Evolutionary conservation across 116 monocot genomes (phyloP).

Genomic region (Dioscorea cayenensis): DNA sequence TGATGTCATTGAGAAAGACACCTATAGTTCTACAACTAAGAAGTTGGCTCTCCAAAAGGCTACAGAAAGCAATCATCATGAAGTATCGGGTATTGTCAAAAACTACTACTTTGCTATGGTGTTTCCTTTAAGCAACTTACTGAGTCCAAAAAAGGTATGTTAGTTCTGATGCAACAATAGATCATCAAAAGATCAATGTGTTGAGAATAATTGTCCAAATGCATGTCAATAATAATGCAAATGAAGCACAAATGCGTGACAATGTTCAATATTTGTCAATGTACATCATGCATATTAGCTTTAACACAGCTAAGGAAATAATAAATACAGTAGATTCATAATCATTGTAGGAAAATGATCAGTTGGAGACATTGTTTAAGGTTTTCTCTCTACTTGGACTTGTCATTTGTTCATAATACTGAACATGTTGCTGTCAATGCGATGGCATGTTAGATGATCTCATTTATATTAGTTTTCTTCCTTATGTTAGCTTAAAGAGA

Average conservation of each 20-base stretch:
- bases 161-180: background rate
- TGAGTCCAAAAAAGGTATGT: background rate
- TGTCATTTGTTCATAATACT: background rate
- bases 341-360: background rate
- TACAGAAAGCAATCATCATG: conserved; percentile 11
- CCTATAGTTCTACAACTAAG: background rate
- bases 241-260: background rate
- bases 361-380: too few species aligned
- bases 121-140: background rate
- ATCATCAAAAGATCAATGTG: background rate
- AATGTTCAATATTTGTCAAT: background rate
- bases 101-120: conserved; percentile 7
- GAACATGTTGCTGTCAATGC: background rate
- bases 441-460: background rate
- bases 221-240: background rate
- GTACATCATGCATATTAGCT: background rate
- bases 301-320: too few species aligned
- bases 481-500: background rate
- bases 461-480: background rate
- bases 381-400: too few species aligned
- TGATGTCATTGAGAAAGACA: conserved; percentile 1
- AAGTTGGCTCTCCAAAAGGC: background rate
- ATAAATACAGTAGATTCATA: background rate
- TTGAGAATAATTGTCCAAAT: background rate
- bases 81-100: conserved; percentile 11